Base-by-base conservation (phyloP, 768 basidiomycete genomes). In the Sarcomyxa edulis region DNA sequence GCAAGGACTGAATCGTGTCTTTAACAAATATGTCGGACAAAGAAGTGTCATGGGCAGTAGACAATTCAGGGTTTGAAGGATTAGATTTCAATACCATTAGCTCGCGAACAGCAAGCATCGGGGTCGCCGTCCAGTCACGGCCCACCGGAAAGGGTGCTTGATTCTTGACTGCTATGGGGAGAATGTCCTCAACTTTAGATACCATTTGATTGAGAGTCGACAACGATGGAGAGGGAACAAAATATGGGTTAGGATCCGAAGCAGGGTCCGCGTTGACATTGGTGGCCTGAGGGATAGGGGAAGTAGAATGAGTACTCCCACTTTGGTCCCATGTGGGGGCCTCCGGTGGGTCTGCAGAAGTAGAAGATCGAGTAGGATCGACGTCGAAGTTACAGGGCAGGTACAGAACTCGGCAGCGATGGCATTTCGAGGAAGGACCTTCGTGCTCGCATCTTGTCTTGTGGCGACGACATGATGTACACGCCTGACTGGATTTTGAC, bases 381-480 rank as follows among this genome's bases (percentile, higher is more conserved):
- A n/a, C n/a, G 40, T 40, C 31, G 35, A 73, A 73, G 2, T 72
- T 74, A 45, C 71, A 73, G 19, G 62, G 37, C 16, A 69, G 54
- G 37, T 52, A 57, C 35, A 74, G 58, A n/a, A 73, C 69, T 48
- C 69, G 68, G 47, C 72, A 73, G 9, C 71, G 66, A 41, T 73
- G 71, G 28, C 71, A 73, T 23, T 68, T 65, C 20, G 36, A 45
- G 28, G 59, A 52, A 40, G 54, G 49, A n/a, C 54, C 57, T 15
- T 71, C 72, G n/a, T 69, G 56, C 53, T 74, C 72, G 48, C 72
- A 72, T 7, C 71, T 65, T 28, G 68, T 71, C 39, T 73, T 73
- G 46, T 70, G 65, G 40, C 61, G 61, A n/a, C 71, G 56, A 42
- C 71, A 72, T 18, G 66, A 63, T 3, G 64, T 41, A 45, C 71